Evolutionary conservation across 176 grass and related monocot genomes (phyloP).

Genomic region (Cymbopogon citratus): DNA sequence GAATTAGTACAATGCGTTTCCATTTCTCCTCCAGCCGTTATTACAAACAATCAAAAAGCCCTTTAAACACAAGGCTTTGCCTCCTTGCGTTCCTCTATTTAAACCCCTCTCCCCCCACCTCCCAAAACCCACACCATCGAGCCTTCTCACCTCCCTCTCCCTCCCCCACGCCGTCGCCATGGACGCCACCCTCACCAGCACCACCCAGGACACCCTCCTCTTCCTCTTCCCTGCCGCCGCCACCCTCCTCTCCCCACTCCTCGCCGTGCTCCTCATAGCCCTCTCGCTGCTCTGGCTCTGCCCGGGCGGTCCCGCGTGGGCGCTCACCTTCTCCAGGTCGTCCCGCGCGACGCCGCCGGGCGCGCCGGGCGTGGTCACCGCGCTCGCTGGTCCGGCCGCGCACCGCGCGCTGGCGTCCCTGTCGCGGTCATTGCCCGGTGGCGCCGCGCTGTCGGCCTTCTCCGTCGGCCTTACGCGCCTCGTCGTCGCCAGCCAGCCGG

Average conservation of each 20-base stretch:
- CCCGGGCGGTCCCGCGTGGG: slow-evolving; percentile 58
- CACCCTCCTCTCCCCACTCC: slow-evolving; percentile 35
- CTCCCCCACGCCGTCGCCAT: not conserved
- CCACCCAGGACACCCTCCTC: slow-evolving; percentile 24
- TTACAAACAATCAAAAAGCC: too few relatives aligned
- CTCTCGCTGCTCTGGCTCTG: slow-evolving; percentile 34
- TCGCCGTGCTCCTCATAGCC: slow-evolving; percentile 32
- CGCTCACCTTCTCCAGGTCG: not conserved
- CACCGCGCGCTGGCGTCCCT: slow-evolving; percentile 42
- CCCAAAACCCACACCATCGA: slow-evolving; percentile 18
- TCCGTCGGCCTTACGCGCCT: slow-evolving; percentile 74
- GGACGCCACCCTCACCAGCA: not conserved
- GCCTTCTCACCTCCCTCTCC: slow-evolving; percentile 10
- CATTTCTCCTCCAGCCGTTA: not conserved
- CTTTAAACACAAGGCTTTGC: not conserved
- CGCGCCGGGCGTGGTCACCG: slow-evolving; percentile 21
- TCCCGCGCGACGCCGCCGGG: slow-evolving; percentile 22
- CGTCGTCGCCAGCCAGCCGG: slow-evolving; percentile 55
- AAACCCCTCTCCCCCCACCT: slow-evolving; percentile 6
- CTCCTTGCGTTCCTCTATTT: slow-evolving; percentile 3
- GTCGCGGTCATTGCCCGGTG: not conserved
- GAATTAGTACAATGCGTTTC: not conserved
- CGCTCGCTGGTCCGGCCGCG: slow-evolving; percentile 33
- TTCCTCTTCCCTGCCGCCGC: slow-evolving; percentile 16
- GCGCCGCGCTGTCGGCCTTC: slow-evolving; percentile 54